Evolutionary conservation across 148 eudicot genomes (phyloP).

Genomic region (Rhododendron mucronatum): DNA sequence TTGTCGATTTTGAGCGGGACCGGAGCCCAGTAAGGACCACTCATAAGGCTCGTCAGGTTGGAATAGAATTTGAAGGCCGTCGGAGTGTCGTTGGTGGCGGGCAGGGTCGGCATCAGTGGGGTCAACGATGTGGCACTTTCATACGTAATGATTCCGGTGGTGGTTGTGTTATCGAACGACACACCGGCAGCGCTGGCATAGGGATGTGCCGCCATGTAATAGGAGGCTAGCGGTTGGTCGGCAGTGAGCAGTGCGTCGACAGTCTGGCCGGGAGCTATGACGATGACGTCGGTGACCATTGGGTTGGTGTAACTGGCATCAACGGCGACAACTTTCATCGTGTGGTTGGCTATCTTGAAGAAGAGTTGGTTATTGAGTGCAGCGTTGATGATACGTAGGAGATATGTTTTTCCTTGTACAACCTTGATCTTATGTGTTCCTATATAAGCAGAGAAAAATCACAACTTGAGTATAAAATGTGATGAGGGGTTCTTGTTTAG

Average conservation of each 20-base stretch:
- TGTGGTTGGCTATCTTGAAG: slow-evolving; percentile 69
- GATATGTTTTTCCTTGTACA: slow-evolving; percentile 52
- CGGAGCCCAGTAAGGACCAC: slow-evolving; percentile 39
- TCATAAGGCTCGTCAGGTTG: slow-evolving; percentile 42
- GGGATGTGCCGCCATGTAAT: slow-evolving; percentile 63
- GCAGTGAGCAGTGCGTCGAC: slow-evolving; percentile 58
- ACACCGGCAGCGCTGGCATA: slow-evolving; percentile 30
- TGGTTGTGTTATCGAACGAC: slow-evolving; percentile 33
- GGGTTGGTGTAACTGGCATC: slow-evolving; percentile 67
- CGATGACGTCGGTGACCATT: slow-evolving; percentile 40
- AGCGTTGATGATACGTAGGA: slow-evolving; percentile 70
- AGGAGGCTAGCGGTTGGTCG: slow-evolving; percentile 32
- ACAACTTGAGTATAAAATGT: not conserved
- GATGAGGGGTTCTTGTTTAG: not conserved
- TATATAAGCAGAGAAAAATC: slow-evolving; percentile 1
- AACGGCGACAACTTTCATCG: slow-evolving; percentile 55
- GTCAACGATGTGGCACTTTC: slow-evolving; percentile 6
- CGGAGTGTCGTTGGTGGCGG: slow-evolving; percentile 50
- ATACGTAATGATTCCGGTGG: slow-evolving; percentile 55
- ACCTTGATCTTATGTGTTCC: slow-evolving; percentile 40
- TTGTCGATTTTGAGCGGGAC: slow-evolving; percentile 36
- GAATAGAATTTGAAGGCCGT: slow-evolving; percentile 46
- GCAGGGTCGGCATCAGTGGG: slow-evolving; percentile 46
- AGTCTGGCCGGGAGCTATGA: slow-evolving; percentile 71
- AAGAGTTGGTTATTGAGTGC: slow-evolving; percentile 68